Conservation (phyloP, 83 land plant genomes). For the Isoetes engelmannii region DNA sequence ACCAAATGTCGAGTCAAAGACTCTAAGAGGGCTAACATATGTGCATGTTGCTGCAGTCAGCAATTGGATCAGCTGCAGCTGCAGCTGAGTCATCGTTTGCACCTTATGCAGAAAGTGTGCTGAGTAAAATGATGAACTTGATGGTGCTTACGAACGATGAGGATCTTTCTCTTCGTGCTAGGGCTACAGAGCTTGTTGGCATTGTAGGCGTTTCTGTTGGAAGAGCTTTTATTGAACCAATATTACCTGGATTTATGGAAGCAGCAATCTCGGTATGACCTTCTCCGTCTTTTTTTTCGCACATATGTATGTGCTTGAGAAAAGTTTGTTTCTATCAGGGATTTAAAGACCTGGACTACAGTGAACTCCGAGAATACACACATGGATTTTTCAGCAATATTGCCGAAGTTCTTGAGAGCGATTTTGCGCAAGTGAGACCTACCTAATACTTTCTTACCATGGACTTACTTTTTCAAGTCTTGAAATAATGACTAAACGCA, state of each 20-base stretch:
- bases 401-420: slow-evolving; percentile 78
- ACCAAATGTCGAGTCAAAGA: not conserved
- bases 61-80: slow-evolving; percentile 90
- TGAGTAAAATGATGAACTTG: slow-evolving; percentile 71
- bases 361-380: slow-evolving; percentile 90
- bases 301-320: not conserved
- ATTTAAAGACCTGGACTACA: slow-evolving; percentile 42
- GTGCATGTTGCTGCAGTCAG: slow-evolving; percentile 54
- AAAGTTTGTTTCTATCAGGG: not conserved
- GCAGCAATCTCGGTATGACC: slow-evolving; percentile 77
- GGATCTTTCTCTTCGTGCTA: slow-evolving; percentile 74
- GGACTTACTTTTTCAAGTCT: not conserved
- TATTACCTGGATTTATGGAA: slow-evolving; percentile 76
- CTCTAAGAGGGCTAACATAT: not conserved
- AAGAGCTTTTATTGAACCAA: slow-evolving; percentile 55
- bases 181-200: slow-evolving; percentile 94
- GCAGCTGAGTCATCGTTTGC: slow-evolving; percentile 81
- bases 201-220: slow-evolving; percentile 88
- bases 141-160: slow-evolving; percentile 87
- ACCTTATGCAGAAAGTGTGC: slow-evolving; percentile 77
- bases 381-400: slow-evolving; percentile 96
- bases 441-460: not conserved
- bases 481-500: not conserved
- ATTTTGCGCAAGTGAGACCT: slow-evolving; percentile 54
- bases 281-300: not conserved